Percentiles rank a stretch among this genome's conserved stretches.
These are phyloP conservation scores for Rhazya stricta DNA, from an alignment of 257 asterid genomes.

Conservation along the genomic window DNA sequence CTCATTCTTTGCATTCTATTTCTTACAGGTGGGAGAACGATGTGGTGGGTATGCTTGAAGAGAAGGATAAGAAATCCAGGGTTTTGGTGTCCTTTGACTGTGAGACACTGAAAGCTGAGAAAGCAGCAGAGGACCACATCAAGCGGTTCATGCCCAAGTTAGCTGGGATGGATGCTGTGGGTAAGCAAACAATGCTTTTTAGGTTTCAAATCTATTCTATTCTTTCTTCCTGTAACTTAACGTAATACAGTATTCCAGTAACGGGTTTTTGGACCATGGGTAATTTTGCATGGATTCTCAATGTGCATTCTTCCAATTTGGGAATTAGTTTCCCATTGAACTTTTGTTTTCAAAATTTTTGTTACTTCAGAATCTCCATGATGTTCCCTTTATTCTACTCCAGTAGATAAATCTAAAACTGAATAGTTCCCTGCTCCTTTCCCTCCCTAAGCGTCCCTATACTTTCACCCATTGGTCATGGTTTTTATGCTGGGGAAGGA, in stretches of 20 bases:
- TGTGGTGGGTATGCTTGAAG: constrained; percentile 76
- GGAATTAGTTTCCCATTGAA: background rate
- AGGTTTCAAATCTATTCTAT: constrained; percentile 9
- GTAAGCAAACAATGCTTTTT: constrained; percentile 34
- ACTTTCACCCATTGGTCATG: background rate
- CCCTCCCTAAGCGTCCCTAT: background rate
- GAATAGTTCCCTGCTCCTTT: background rate
- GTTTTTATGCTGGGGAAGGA: background rate
- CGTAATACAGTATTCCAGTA: background rate
- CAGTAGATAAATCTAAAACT: background rate
- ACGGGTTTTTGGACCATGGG: background rate
- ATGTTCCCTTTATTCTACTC: background rate
- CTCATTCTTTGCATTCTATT: constrained; percentile 12
- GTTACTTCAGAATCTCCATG: background rate
- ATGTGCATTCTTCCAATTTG: background rate
- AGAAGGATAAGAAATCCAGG: constrained; percentile 49
- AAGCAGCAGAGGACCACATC: constrained; percentile 90
- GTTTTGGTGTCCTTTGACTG: constrained; percentile 73
- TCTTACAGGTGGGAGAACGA: constrained; percentile 87
- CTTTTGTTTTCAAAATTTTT: background rate
- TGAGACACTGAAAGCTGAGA: constrained; percentile 84
- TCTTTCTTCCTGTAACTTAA: constrained; percentile 4
- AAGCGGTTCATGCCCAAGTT: constrained; percentile 88
- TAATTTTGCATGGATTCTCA: background rate
- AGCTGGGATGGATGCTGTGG: constrained; percentile 86